Conservation (phyloP, 805 yeast genomes). For the Candida odintsovae region DNA sequence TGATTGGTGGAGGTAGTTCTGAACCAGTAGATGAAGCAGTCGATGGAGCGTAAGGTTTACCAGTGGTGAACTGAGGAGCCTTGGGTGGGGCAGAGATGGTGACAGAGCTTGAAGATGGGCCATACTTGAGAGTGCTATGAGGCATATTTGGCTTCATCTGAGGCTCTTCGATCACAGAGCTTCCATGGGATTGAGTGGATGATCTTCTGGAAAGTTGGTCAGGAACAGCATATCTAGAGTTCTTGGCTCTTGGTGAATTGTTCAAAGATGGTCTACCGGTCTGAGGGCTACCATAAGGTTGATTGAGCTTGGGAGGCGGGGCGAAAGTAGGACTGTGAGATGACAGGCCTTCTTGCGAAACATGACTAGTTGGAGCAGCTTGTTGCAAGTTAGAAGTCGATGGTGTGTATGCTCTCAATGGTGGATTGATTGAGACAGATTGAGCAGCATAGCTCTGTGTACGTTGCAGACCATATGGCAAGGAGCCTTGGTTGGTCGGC, state of each 20-base stretch:
- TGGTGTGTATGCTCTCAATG: constrained; percentile 4
- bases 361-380: constrained; percentile 1
- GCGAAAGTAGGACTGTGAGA: constrained; percentile 3
- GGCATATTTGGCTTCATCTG: not conserved
- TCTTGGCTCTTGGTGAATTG: constrained; percentile 13
- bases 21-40: not conserved
- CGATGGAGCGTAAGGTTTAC: not conserved
- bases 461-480: not conserved
- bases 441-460: not conserved
- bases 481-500: not conserved
- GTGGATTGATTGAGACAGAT: not conserved
- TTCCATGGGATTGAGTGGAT: constrained; percentile 14
- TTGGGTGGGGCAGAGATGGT: not conserved
- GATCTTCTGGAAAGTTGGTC: constrained; percentile 19
- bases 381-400: not conserved
- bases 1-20: not conserved
- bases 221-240: constrained; percentile 10
- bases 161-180: constrained; percentile 7
- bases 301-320: constrained; percentile 4
- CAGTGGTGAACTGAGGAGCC: not conserved
- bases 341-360: constrained; percentile 1
- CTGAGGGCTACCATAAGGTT: not conserved
- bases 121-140: not conserved
- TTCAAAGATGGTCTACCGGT: not conserved
- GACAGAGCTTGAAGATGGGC: not conserved